These are phyloP conservation scores for Iberis pinnata DNA, from an alignment of 345 rosid genomes.

Conservation along the genomic window DNA sequence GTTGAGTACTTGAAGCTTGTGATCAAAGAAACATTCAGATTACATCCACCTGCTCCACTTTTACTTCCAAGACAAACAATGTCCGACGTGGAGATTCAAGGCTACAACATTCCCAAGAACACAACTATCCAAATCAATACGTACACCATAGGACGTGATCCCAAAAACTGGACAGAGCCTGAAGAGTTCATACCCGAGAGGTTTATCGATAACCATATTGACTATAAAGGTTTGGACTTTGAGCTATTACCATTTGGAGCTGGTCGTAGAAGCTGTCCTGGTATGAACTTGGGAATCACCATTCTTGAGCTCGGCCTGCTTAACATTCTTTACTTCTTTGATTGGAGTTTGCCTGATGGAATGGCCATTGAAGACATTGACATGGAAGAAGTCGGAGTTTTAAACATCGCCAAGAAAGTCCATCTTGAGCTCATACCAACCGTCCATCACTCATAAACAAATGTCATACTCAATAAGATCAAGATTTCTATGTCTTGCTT, in stretches of 20 bases:
- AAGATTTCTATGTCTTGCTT: background rate
- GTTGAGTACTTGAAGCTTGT: constrained; percentile 14
- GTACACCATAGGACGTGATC: constrained; percentile 47
- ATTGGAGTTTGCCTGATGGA: constrained; percentile 12
- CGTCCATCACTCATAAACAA: background rate
- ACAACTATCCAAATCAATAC: constrained; percentile 22
- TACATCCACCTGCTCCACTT: constrained; percentile 16
- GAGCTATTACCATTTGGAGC: constrained; percentile 47
- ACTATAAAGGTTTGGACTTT: constrained; percentile 36
- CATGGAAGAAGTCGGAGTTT: constrained; percentile 10
- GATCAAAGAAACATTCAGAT: background rate
- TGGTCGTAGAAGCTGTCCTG: constrained; percentile 24
- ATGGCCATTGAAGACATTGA: constrained; percentile 15
- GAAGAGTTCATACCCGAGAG: constrained; percentile 38
- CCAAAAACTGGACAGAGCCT: constrained; percentile 33
- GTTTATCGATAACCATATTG: constrained; percentile 26
- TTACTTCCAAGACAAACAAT: constrained; percentile 14
- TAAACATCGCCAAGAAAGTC: constrained; percentile 12
- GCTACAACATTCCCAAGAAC: constrained; percentile 16
- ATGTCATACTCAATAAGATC: background rate
- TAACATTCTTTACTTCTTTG: constrained; percentile 18
- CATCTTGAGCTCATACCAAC: constrained; percentile 11
- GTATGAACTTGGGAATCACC: constrained; percentile 9
- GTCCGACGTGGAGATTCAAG: constrained; percentile 8
- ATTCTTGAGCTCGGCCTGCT: constrained; percentile 19